These are phyloP conservation scores for Abrus pulchellus DNA, from an alignment of 306 rosid species.

Conservation along the genomic window DNA sequence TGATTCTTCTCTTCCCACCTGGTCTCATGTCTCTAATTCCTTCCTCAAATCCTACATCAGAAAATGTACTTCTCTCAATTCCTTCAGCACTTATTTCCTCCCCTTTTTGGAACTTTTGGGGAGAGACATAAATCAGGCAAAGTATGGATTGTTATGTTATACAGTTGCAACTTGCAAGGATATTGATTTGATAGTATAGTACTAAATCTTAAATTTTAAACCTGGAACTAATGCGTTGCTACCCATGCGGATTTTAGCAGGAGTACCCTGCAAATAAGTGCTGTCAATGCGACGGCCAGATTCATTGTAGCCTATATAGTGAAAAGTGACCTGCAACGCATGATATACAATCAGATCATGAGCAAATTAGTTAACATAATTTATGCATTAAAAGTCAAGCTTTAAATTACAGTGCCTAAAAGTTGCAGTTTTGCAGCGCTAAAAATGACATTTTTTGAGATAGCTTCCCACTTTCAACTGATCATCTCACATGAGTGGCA, in stretches of 20 bases:
- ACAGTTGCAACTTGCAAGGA: slow-evolving; percentile 29
- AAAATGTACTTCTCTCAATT: slow-evolving; percentile 21
- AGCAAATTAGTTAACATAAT: slow-evolving; percentile 16
- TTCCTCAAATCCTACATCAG: slow-evolving; percentile 91
- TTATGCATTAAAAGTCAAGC: slow-evolving; percentile 3
- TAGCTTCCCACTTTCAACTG: not conserved
- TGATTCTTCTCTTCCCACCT: slow-evolving; percentile 94
- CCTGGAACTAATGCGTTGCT: slow-evolving; percentile 95
- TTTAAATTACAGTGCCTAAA: slow-evolving; percentile 9
- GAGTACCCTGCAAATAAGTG: slow-evolving; percentile 89
- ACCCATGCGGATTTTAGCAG: slow-evolving; percentile 96
- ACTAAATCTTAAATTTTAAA: slow-evolving; percentile 40
- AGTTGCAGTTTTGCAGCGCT: slow-evolving; percentile 29
- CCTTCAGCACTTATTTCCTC: slow-evolving; percentile 13
- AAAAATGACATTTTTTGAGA: slow-evolving; percentile 15
- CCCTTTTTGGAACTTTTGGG: not conserved
- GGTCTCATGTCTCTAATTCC: slow-evolving; percentile 93
- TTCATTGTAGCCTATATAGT: slow-evolving; percentile 91
- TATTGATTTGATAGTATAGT: not conserved
- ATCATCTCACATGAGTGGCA: not conserved
- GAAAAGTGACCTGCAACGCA: slow-evolving; percentile 81
- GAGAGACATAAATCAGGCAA: slow-evolving; percentile 17
- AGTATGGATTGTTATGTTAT: slow-evolving; percentile 9
- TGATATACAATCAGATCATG: slow-evolving; percentile 7
- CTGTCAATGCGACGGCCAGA: slow-evolving; percentile 99